phyloP scores from a whole-genome alignment of 345 rosid species.

The Lumnitzera racemosa region DNA sequence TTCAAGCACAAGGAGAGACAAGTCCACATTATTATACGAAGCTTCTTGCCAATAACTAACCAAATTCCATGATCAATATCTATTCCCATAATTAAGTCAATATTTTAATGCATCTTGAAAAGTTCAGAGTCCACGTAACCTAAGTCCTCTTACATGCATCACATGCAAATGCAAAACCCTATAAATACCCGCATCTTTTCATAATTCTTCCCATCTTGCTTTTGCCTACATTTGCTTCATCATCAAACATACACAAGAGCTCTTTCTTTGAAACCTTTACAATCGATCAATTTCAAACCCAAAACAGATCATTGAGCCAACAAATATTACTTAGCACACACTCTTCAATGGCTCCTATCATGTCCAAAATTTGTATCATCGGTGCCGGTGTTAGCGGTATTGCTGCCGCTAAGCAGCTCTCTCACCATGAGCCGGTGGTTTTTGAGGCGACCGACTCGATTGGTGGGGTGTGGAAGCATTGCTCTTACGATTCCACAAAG shows the following conservation, averaged over 20 bases:
- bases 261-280: too few species aligned
- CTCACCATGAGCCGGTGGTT: constrained; percentile 50
- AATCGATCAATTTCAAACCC: too few species aligned
- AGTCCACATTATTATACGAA: background rate
- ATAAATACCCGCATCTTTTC: constrained; percentile 15
- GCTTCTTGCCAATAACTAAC: constrained; percentile 5
- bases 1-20: constrained; percentile 3
- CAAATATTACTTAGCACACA: too few species aligned
- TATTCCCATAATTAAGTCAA: background rate
- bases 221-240: too few species aligned
- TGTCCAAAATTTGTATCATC: constrained; percentile 63
- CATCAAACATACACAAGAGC: too few species aligned
- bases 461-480: constrained; percentile 91
- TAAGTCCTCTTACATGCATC: constrained; percentile 7
- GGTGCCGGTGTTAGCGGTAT: constrained; percentile 91
- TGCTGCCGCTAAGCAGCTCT: constrained; percentile 70
- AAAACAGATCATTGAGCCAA: too few species aligned
- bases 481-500: constrained; percentile 67
- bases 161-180: constrained; percentile 3
- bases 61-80: background rate
- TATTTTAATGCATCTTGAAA: too few species aligned
- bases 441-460: constrained; percentile 73
- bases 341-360: background rate
- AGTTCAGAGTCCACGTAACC: constrained; percentile 5
- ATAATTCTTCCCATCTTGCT: background rate